phyloP scores from a whole-genome alignment of 257 asterid species.

The Vinca minor region DNA sequence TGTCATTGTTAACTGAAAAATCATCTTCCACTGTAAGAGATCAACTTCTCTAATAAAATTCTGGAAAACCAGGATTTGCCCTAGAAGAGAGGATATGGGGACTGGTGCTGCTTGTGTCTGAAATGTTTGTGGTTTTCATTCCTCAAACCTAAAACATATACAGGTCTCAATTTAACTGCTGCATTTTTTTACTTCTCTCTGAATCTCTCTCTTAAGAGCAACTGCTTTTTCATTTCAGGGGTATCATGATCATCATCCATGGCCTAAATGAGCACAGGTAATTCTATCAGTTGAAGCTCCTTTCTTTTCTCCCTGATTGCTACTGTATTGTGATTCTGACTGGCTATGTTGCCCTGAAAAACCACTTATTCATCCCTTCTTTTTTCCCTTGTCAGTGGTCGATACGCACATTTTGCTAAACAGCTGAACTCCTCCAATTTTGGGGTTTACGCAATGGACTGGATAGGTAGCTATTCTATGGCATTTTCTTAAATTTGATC shows the following conservation, averaged over 20 bases:
- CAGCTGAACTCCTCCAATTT: conserved; percentile 62
- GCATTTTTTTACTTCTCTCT: conserved; percentile 7
- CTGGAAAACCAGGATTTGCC: conserved; percentile 9
- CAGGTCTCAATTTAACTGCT: conserved; percentile 7
- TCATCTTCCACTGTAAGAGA: not conserved
- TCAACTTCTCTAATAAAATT: conserved; percentile 8
- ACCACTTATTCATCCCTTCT: not conserved
- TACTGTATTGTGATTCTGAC: not conserved
- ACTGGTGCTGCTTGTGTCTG: conserved; percentile 23
- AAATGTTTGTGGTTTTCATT: conserved; percentile 10
- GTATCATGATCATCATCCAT: conserved; percentile 78
- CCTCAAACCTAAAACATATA: not conserved
- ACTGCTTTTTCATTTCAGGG: conserved; percentile 50
- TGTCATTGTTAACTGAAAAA: not conserved
- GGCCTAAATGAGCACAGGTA: conserved; percentile 99
- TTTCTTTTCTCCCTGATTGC: not conserved
- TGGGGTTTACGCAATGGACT: conserved; percentile 96
- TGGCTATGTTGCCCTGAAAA: not conserved
- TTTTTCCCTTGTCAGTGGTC: conserved; percentile 49
- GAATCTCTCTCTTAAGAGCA: conserved; percentile 11
- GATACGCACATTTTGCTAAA: conserved; percentile 76
- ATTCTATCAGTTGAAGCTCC: not conserved
- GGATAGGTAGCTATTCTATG: conserved; percentile 58
- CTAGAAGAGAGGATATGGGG: conserved; percentile 13
- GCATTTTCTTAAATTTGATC: not conserved